phyloP scores from a whole-genome alignment of 1,139 yeast species.

The Hemisphaericaspora xylanilytica region DNA sequence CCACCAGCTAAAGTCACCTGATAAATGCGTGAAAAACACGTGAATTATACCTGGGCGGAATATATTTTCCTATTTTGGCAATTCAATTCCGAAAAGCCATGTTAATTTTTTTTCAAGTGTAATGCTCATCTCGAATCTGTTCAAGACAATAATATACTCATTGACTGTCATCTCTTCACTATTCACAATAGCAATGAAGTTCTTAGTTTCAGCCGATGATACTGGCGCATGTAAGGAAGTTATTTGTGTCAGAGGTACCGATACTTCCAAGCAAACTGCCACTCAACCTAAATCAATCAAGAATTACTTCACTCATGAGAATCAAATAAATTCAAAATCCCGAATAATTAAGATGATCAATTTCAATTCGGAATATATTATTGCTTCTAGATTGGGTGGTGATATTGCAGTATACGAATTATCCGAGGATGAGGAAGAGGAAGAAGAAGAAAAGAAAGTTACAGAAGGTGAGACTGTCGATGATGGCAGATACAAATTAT shows the following conservation, averaged over 20 bases:
- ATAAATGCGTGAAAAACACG: not conserved
- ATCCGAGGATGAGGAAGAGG: constrained; percentile 15
- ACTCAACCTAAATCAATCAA: constrained; percentile 51
- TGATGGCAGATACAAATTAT: constrained; percentile 13
- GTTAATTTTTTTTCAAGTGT: not conserved
- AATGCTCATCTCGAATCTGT: not conserved
- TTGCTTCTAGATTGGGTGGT: constrained; percentile 47
- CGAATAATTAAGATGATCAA: constrained; percentile 22
- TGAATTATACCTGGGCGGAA: not conserved
- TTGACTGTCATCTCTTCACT: no score
- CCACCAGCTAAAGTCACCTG: not conserved
- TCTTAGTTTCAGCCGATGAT: constrained; percentile 55
- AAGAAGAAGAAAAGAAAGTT: constrained; percentile 13
- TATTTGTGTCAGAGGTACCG: constrained; percentile 58
- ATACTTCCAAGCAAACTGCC: constrained; percentile 62
- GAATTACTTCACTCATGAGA: constrained; percentile 26
- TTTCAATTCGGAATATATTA: constrained; percentile 33
- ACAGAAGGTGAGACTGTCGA: constrained; percentile 16
- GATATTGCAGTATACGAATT: constrained; percentile 36
- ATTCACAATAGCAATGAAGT: constrained; percentile 36
- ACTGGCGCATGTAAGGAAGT: constrained; percentile 58
- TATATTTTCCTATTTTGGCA: not conserved
- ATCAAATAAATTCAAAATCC: constrained; percentile 29
- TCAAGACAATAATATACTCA: not conserved
- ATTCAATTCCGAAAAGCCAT: not conserved